Base-by-base conservation (phyloP, 2,329 filamentous ascomycete genomes). In the Colletotrichum sp. region DNA sequence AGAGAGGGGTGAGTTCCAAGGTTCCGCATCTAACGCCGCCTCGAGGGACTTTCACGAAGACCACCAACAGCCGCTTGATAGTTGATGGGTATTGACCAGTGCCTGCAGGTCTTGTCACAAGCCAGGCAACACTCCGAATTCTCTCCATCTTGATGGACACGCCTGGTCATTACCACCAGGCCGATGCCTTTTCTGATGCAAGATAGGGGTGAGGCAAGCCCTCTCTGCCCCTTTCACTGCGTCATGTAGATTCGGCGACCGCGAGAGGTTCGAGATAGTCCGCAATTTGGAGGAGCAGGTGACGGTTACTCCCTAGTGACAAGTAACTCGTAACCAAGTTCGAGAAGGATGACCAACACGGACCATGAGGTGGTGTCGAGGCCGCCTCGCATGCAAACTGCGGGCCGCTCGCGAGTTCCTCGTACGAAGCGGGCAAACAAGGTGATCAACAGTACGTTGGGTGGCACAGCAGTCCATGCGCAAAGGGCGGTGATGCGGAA, bases 351-450 rank as follows among this genome's bases (percentile, higher is more conserved):
- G 12, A n/a, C 70, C 29, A 12, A 57, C 11, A 57, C 22, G 19
- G 27, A 57, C 29, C 19, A 36, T 16, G 55, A 68, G 39, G 72
- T 52, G 62, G 63, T 67, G 39, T 39, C 25, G 32, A 75, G 63
- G 13, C 39, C 63, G 55, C 39, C 39, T 68, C 52, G 25, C 27
- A 72, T 75, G 72, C 62, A 27, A 75, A 59, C 39, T 30, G 63
- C 69, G 72, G 72, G 72, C 69, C 72, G 72, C 30, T 34, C 27
- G 44, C 70, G 57, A 29, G 15, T 49, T 55, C 39, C 63, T 76
- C 70, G n/a, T 39, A 22, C 49, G n/a, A 32, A 63, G 36, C 16
- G 44, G 61, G 25, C 22, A 32, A 30, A 39, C 13, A 67, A 57
- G 57, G 44, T 19, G 29, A 71, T 57, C 49, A 49, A 62, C 49